A percentile compares a stretch with the other conserved stretches of the same genome.
These are phyloP conservation scores for Sporothrix curviconia DNA, from an alignment of 2,329 filamentous ascomycete species.

Conservation along the genomic window DNA sequence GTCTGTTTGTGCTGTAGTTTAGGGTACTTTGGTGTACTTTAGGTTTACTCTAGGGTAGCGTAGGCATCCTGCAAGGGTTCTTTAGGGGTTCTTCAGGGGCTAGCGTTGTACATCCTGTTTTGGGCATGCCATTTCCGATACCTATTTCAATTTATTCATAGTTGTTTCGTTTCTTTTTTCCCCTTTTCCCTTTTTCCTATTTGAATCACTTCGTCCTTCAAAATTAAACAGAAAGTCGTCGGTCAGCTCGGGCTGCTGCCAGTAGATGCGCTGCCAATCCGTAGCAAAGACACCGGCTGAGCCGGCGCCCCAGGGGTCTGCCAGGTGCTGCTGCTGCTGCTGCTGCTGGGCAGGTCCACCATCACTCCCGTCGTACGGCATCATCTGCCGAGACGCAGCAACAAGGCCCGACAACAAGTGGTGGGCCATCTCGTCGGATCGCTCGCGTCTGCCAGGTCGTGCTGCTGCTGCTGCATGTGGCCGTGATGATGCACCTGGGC, in stretches of 20 bases:
- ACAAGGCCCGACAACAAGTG: not conserved
- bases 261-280: conserved; percentile 10
- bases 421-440: not conserved
- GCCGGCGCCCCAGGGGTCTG: not conserved
- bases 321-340: not conserved
- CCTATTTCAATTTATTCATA: no score
- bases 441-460: conserved; percentile 30
- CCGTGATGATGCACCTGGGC: no score
- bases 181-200: no score
- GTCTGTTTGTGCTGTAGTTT: no score
- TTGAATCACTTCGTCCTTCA: not conserved
- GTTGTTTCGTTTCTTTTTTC: no score
- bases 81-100: no score
- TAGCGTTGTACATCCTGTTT: no score
- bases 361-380: not conserved
- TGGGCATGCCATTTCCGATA: no score
- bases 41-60: no score
- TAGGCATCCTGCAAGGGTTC: no score
- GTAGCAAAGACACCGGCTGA: not conserved
- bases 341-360: no score
- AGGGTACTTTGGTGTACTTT: no score
- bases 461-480: not conserved
- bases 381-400: not conserved
- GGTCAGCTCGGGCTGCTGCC: conserved; percentile 7
- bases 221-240: conserved; percentile 19